Base-by-base conservation (phyloP, 2,329 filamentous ascomycete species). In the Orbilia ellipsospora region DNA sequence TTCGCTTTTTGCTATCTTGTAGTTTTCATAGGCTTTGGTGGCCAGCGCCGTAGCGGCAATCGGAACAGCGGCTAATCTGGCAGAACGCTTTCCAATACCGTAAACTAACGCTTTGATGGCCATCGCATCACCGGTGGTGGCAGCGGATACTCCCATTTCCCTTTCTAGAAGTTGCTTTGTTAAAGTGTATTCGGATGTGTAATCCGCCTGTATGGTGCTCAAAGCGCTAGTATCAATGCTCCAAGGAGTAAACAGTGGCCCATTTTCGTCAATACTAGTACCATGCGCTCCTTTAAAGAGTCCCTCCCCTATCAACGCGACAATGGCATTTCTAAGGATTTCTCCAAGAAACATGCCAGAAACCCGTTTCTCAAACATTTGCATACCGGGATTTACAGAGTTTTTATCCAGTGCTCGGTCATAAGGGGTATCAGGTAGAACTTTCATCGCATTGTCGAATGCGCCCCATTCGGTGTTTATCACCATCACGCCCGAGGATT, bases 301-400 rank as follows among this genome's bases (percentile, higher is more conserved):
- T 88, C 73, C 77, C 40, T 77, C 52, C 13, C 77, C 65, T 65
- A 81, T 85, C 83, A 74, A 86, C 79, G 74, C 86, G 60, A 95
- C 82, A 20, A 97, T 84, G 15, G 90, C 89, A 52, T 92, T 87
- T 65, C 95, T 91, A 66, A 97, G 87, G 77, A 98, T 94, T 83
- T 99, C 95, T 65, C 95, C 95, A 57, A 99, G 83, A 84, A 98
- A 99, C 94, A 99, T 98, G 82, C 95, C 95, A 0, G 93, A 97
- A 15, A 99, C 91, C 56, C 94, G 91, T 87, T 99, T 99, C 85
- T 99, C 95, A 81, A 98, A 99, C 92, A 98, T 97, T 82, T 99
- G 95, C 77, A 96, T 89, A 26, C 95, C 95, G 0, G 94, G 94
- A 83, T 99, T 98, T 79, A 92, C 89, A 78, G 90, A 95, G 74